Percentiles rank a stretch among this genome's conserved stretches.
These are phyloP conservation scores for Aspergillus incahuasiensis DNA, from an alignment of 495 filamentous ascomycete genomes.

Conservation along the genomic window DNA sequence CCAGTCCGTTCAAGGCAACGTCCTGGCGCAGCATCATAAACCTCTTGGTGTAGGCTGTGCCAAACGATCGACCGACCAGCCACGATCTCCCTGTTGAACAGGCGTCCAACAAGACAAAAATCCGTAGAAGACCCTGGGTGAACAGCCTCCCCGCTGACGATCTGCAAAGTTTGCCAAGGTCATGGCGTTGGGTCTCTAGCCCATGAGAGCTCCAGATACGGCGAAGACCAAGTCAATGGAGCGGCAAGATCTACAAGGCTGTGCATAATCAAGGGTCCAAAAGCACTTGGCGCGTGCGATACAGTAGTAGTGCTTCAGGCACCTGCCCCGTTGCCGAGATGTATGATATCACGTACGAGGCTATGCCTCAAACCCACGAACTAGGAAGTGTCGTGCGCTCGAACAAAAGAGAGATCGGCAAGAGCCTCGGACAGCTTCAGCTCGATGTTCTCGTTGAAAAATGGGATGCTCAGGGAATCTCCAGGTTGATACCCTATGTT, in stretches of 20 bases:
- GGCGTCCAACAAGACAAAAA: background rate
- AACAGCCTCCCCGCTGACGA: background rate
- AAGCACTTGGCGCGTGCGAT: no score
- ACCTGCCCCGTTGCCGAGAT: background rate
- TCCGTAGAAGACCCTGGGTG: background rate
- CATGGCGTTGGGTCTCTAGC: background rate
- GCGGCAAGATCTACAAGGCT: background rate
- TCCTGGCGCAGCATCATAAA: background rate
- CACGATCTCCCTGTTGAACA: background rate
- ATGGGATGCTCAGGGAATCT: no score
- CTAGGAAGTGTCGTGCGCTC: background rate
- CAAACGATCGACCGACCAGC: background rate
- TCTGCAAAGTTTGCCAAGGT: background rate
- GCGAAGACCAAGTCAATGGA: background rate
- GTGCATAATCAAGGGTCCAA: background rate
- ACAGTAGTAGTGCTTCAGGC: no score
- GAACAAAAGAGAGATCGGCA: no score
- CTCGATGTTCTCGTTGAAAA: no score
- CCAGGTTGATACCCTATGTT: no score
- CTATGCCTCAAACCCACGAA: background rate
- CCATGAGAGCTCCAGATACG: background rate
- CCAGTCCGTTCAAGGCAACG: no score
- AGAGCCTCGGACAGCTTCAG: no score
- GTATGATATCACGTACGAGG: background rate
- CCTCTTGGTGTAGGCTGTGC: background rate